These are phyloP conservation scores for Bisporella sp. DNA, from an alignment of 2,329 filamentous ascomycete species.

Conservation along the genomic window DNA sequence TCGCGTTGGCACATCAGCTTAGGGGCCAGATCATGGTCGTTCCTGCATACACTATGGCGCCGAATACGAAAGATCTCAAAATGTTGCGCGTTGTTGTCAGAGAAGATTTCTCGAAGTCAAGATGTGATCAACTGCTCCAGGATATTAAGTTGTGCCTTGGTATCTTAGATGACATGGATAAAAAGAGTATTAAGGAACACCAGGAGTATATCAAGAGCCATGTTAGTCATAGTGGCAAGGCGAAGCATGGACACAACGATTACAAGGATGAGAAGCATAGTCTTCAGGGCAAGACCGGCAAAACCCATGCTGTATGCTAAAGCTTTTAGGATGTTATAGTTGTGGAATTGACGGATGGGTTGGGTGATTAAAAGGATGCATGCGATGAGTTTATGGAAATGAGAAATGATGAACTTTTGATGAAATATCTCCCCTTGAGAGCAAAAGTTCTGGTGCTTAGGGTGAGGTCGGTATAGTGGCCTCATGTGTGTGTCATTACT, in stretches of 20 bases:
- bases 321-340: neutral
- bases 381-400: neutral
- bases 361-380: neutral
- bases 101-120: conserved; percentile 79
- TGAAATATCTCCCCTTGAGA: no score
- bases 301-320: conserved; percentile 81
- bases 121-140: conserved; percentile 70
- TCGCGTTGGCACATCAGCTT: conserved; percentile 75
- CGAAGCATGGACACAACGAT: conserved; percentile 39
- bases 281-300: conserved; percentile 81
- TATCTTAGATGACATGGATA: conserved; percentile 68
- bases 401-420: neutral
- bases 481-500: no score
- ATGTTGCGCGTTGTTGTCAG: conserved; percentile 89
- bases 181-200: conserved; percentile 61
- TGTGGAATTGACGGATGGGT: neutral
- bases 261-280: conserved; percentile 75
- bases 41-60: conserved; percentile 92
- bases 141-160: conserved; percentile 75
- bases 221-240: conserved; percentile 42
- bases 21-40: conserved; percentile 83
- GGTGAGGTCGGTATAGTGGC: no score
- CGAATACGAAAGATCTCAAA: conserved; percentile 65
- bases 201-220: conserved; percentile 57
- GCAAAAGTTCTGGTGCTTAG: no score